Conservation (phyloP, 2,329 filamentous ascomycete species). For the Neopestalotiopsis sp. region DNA sequence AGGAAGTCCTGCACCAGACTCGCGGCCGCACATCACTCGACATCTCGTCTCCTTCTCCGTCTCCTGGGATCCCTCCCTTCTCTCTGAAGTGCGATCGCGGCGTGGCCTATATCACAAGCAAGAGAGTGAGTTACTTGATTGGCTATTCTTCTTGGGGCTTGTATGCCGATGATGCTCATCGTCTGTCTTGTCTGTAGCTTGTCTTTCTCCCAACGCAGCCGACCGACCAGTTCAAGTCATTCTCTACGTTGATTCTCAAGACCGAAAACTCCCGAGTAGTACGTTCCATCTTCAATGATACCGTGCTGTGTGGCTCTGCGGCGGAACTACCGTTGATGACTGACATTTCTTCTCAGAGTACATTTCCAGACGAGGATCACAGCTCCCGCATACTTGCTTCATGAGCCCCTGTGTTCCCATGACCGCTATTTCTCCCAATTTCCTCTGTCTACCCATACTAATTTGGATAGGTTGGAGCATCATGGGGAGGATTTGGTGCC, state of each 20-base stretch:
- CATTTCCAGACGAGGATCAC: too few species aligned
- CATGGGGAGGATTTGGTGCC: constrained; percentile 78
- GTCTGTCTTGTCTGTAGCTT: constrained; percentile 57
- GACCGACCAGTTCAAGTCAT: constrained; percentile 78
- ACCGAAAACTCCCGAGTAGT: constrained; percentile 83
- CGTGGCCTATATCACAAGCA: constrained; percentile 81
- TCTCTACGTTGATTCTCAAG: constrained; percentile 86
- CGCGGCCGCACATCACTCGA: constrained; percentile 79
- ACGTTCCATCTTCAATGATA: neutral
- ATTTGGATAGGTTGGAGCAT: constrained; percentile 57
- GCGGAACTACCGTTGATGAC: neutral
- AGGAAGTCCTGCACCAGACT: constrained; percentile 81
- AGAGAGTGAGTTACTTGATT: constrained; percentile 64
- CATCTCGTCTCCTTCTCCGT: constrained; percentile 72
- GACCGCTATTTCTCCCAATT: neutral
- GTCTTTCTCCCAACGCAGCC: constrained; percentile 82
- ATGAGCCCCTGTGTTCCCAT: neutral
- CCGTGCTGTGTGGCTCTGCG: neutral
- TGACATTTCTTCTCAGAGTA: constrained; percentile 3
- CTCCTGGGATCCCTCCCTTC: constrained; percentile 67
- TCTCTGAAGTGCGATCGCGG: constrained; percentile 77
- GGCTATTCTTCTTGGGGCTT: constrained; percentile 25
- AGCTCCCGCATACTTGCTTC: neutral
- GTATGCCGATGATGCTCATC: constrained; percentile 12
- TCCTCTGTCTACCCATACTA: neutral